These are phyloP conservation scores for Aureobasidium sp. DNA, from an alignment of 2,329 filamentous ascomycete genomes.

Conservation along the genomic window DNA sequence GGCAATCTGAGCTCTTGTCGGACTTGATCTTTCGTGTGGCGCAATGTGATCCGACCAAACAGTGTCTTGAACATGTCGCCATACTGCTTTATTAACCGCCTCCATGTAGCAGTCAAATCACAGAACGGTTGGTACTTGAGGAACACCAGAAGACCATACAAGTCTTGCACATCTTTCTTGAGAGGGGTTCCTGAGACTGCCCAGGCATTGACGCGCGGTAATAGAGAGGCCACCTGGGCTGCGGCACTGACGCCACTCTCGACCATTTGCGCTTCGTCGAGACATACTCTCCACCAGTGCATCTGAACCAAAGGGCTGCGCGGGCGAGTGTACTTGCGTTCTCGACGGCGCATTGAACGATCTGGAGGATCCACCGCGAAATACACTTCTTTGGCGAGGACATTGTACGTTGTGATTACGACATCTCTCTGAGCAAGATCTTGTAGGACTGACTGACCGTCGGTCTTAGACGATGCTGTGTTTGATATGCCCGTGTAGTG, in stretches of 20 bases:
- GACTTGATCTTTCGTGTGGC: slow-evolving; percentile 79
- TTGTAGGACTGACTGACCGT: slow-evolving; percentile 37
- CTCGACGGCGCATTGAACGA: slow-evolving; percentile 54
- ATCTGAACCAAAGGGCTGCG: slow-evolving; percentile 74
- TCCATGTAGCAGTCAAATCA: slow-evolving; percentile 59
- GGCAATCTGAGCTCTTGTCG: slow-evolving; percentile 73
- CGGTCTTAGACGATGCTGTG: slow-evolving; percentile 26
- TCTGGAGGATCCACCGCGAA: slow-evolving; percentile 64
- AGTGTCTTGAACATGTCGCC: slow-evolving; percentile 55
- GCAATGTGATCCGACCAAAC: slow-evolving; percentile 65
- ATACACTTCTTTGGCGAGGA: slow-evolving; percentile 74
- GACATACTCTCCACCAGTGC: slow-evolving; percentile 76
- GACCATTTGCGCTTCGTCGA: slow-evolving; percentile 82
- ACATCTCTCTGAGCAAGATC: slow-evolving; percentile 47
- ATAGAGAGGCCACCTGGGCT: slow-evolving; percentile 67
- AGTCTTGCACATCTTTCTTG: slow-evolving; percentile 68
- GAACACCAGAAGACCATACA: slow-evolving; percentile 76
- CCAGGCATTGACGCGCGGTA: slow-evolving; percentile 85
- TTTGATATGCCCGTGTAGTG: slow-evolving; percentile 49
- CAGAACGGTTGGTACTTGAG: slow-evolving; percentile 72
- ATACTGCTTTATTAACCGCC: slow-evolving; percentile 47
- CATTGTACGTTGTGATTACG: slow-evolving; percentile 57
- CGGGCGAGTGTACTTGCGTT: slow-evolving; percentile 57
- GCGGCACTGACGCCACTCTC: slow-evolving; percentile 81
- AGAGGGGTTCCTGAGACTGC: slow-evolving; percentile 87